Conservation (phyloP, 2,329 filamentous ascomycete species). For the Penicillium sp. region DNA sequence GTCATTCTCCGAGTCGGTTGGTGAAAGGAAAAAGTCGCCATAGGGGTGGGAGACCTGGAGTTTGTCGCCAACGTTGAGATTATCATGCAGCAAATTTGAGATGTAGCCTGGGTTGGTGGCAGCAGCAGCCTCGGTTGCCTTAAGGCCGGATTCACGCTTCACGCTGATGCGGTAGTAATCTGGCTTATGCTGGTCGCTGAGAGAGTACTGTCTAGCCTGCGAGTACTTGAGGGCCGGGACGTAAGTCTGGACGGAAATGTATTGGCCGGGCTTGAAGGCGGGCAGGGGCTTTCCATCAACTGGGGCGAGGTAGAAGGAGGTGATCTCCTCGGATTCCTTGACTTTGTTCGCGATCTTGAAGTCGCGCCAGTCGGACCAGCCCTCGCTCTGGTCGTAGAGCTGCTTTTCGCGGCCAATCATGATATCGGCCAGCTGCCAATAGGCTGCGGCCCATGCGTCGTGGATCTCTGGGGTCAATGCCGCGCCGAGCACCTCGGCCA, state of each 20-base stretch:
- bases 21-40: conserved; percentile 58
- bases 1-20: conserved; percentile 31
- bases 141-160: conserved; percentile 62
- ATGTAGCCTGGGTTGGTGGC: conserved; percentile 62
- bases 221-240: conserved; percentile 60
- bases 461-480: conserved; percentile 65
- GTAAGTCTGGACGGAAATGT: conserved; percentile 62
- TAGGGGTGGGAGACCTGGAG: conserved; percentile 66
- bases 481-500: conserved; percentile 64
- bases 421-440: conserved; percentile 70
- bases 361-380: conserved; percentile 66
- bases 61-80: conserved; percentile 59
- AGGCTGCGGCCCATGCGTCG: conserved; percentile 69
- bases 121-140: conserved; percentile 46
- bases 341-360: conserved; percentile 67
- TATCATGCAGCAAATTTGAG: conserved; percentile 67
- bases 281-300: conserved; percentile 62
- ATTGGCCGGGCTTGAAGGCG: conserved; percentile 67
- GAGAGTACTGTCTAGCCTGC: conserved; percentile 71
- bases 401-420: conserved; percentile 66
- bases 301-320: conserved; percentile 68
- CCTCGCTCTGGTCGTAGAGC: conserved; percentile 60
- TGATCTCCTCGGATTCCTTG: conserved; percentile 66
- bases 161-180: conserved; percentile 69
- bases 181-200: conserved; percentile 63